These are phyloP conservation scores for Astrocystis sublimbata DNA, from an alignment of 495 filamentous ascomycete genomes.

Conservation along the genomic window DNA sequence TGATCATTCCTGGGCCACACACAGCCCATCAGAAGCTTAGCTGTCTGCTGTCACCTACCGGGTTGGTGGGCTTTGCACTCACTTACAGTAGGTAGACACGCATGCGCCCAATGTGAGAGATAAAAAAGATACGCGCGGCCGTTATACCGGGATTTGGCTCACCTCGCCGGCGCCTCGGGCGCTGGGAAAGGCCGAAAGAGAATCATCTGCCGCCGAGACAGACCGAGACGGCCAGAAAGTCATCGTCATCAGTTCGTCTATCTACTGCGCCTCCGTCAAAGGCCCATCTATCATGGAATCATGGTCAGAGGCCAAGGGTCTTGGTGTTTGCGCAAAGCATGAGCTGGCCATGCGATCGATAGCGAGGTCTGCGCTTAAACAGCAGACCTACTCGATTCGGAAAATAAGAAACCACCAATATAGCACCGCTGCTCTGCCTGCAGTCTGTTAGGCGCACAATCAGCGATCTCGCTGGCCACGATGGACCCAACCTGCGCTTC, in stretches of 20 bases:
- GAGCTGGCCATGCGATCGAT: neutral
- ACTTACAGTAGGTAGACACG: neutral
- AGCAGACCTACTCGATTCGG: slow-evolving; percentile 4
- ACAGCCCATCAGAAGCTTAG: neutral
- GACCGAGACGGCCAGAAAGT: neutral
- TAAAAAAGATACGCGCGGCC: too few relatives aligned
- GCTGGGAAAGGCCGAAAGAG: neutral
- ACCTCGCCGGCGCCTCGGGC: neutral
- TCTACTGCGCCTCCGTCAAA: neutral
- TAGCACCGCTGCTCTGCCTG: neutral
- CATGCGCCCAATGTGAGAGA: too few relatives aligned
- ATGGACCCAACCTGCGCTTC: neutral
- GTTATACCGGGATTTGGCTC: too few relatives aligned
- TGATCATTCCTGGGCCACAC: slow-evolving; percentile 4
- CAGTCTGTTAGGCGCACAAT: neutral
- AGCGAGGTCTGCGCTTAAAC: neutral
- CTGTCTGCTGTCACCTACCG: neutral
- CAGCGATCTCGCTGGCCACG: neutral
- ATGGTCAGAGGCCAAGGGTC: neutral
- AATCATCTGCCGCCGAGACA: neutral
- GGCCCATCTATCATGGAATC: neutral
- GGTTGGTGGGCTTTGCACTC: neutral
- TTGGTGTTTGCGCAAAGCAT: neutral
- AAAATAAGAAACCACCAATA: slow-evolving; percentile 7
- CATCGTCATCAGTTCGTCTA: neutral